Evolutionary conservation across 1,284 basidiomycete genomes (phyloP).

Genomic region (Rhodotorula glutinis): DNA sequence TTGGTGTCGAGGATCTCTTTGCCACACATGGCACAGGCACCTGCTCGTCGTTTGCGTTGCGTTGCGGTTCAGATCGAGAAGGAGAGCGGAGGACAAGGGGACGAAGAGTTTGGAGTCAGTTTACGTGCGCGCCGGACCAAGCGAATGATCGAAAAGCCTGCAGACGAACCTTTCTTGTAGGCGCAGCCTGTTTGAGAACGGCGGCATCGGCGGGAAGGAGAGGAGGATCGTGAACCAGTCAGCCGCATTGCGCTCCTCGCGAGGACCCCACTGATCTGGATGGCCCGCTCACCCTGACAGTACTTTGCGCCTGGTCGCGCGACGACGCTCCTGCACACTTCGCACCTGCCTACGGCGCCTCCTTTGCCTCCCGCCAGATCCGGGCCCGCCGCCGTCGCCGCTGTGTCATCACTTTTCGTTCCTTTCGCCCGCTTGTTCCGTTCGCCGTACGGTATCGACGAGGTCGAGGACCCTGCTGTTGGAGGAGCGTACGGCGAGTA

Average conservation of each 20-base stretch:
- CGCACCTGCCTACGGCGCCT: conserved; percentile 73
- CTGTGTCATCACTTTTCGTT: conserved; percentile 4
- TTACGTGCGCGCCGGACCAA: neutral
- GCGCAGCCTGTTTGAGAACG: conserved; percentile 61
- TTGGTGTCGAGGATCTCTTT: conserved; percentile 74
- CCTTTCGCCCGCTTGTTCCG: too few species aligned
- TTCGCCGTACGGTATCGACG: neutral
- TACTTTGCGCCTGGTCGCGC: conserved; percentile 80
- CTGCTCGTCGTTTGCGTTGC: too few species aligned
- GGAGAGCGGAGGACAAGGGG: too few species aligned
- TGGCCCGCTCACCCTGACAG: conserved; percentile 69
- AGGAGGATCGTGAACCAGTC: too few species aligned
- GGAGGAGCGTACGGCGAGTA: conserved; percentile 49
- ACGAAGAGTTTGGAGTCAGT: neutral
- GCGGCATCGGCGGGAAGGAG: too few species aligned
- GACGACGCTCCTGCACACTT: conserved; percentile 72
- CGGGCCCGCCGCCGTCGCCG: conserved; percentile 27
- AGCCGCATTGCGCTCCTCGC: too few species aligned
- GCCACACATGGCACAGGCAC: conserved; percentile 68
- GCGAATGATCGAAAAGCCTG: neutral
- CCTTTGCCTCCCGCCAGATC: conserved; percentile 46
- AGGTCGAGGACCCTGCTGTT: conserved; percentile 6
- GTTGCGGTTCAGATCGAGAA: too few species aligned
- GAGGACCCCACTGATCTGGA: too few species aligned
- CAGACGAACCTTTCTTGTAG: conserved; percentile 64